A percentile compares a stretch with the other conserved stretches of the same genome.
Conservation (phyloP, 345 rosid genomes). For the Gossypium ekmanianum region DNA sequence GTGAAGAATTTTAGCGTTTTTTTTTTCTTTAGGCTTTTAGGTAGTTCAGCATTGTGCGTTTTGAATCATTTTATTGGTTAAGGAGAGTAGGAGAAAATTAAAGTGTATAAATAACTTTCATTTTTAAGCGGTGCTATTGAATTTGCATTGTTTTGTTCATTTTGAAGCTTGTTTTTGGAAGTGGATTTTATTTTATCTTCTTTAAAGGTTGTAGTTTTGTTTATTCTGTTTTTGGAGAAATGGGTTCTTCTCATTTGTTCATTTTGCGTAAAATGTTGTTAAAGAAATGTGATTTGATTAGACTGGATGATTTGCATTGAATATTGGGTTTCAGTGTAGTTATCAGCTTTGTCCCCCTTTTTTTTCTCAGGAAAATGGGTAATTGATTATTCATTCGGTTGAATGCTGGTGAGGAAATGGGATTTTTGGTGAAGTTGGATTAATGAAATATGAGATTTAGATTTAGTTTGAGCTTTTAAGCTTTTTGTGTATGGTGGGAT, state of each 20-base stretch:
- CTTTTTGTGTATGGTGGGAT: conserved; percentile 21
- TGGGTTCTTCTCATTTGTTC: conserved; percentile 7
- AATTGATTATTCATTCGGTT: neutral
- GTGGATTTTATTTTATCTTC: neutral
- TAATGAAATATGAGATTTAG: conserved; percentile 15
- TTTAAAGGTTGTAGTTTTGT: conserved; percentile 2
- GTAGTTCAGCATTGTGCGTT: conserved; percentile 10
- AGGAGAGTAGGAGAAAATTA: conserved; percentile 6
- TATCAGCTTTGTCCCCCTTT: conserved; percentile 9
- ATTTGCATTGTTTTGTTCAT: neutral
- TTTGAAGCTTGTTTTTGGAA: conserved; percentile 11
- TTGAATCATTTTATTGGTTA: conserved; percentile 10
- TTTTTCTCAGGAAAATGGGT: neutral
- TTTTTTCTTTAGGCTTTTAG: conserved; percentile 11
- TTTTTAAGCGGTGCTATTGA: conserved; percentile 14
- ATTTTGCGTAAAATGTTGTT: conserved; percentile 5
- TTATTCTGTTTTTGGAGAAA: conserved; percentile 2
- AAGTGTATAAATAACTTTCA: conserved; percentile 8
- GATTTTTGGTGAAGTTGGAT: conserved; percentile 14
- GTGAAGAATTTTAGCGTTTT: neutral
- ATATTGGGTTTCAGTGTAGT: conserved; percentile 9
- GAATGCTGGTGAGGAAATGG: conserved; percentile 14
- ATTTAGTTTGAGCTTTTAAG: conserved; percentile 16
- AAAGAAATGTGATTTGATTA: conserved; percentile 17
- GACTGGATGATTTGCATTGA: conserved; percentile 5